Evolutionary conservation across 768 basidiomycete genomes (phyloP).

Genomic region (Naganishia randhawae): DNA sequence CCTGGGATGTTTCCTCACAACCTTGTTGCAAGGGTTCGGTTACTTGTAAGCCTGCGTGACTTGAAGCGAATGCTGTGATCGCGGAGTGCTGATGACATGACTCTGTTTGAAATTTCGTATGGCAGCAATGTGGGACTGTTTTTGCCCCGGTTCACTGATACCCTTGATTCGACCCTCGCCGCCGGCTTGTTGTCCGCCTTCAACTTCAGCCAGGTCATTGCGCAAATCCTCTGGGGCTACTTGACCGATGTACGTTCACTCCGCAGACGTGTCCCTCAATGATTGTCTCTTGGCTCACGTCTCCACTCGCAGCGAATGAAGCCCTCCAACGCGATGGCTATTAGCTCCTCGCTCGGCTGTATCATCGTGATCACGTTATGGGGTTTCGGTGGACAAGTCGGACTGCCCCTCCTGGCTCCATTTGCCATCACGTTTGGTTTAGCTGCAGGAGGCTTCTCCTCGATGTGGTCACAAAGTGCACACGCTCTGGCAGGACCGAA

Average conservation of each 20-base stretch:
- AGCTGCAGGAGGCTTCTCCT: slow-evolving; percentile 32
- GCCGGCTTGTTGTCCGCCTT: slow-evolving; percentile 35
- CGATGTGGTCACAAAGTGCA: slow-evolving; percentile 37
- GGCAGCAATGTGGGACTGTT: slow-evolving; percentile 34
- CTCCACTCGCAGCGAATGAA: slow-evolving; percentile 27
- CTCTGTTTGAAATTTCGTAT: not conserved
- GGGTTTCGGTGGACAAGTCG: slow-evolving; percentile 30
- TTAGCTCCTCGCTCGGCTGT: slow-evolving; percentile 31
- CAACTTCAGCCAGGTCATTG: slow-evolving; percentile 33
- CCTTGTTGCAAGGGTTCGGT: slow-evolving; percentile 34
- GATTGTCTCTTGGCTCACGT: not conserved
- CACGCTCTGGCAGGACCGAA: slow-evolving; percentile 32
- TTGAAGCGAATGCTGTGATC: not conserved
- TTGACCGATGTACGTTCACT: slow-evolving; percentile 32
- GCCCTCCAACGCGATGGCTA: slow-evolving; percentile 32
- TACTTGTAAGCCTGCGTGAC: slow-evolving; percentile 31
- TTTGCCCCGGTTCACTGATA: slow-evolving; percentile 33
- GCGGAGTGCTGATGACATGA: not conserved
- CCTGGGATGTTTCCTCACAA: slow-evolving; percentile 29
- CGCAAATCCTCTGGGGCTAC: slow-evolving; percentile 35
- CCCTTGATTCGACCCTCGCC: slow-evolving; percentile 26
- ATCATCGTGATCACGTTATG: slow-evolving; percentile 33
- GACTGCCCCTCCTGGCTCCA: slow-evolving; percentile 31
- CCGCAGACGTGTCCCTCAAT: not conserved
- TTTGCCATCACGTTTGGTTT: slow-evolving; percentile 35